A percentile compares a stretch with the other conserved stretches of the same genome.
Evolutionary conservation across 2,329 filamentous ascomycete species (phyloP).

Genomic region (Ophiognomonia clavigignenti-juglandacearum): DNA sequence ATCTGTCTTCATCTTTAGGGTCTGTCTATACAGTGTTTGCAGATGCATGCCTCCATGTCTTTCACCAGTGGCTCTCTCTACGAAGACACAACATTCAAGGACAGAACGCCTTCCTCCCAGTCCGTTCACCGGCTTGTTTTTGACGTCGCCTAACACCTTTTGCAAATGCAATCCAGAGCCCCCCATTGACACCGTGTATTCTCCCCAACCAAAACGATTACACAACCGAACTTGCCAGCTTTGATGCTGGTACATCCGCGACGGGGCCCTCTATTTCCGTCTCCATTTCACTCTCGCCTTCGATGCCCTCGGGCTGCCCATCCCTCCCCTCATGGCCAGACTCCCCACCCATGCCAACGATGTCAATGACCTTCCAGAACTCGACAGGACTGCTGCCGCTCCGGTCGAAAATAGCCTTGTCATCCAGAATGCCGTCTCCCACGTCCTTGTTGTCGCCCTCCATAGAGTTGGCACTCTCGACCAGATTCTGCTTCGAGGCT

Average conservation of each 20-base stretch:
- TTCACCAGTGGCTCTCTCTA: no score
- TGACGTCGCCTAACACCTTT: not conserved
- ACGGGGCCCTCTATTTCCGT: conserved; percentile 26
- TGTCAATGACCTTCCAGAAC: conserved; percentile 49
- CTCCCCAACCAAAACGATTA: not conserved
- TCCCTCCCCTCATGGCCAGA: conserved; percentile 18
- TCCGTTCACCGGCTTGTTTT: no score
- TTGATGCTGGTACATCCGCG: not conserved
- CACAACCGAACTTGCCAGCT: not conserved
- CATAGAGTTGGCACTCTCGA: conserved; percentile 2
- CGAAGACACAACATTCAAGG: no score
- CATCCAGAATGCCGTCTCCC: conserved; percentile 37
- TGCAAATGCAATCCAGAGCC: not conserved
- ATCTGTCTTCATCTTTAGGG: no score
- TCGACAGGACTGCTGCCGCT: conserved; percentile 31
- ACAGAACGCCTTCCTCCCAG: no score
- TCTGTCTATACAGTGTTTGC: no score
- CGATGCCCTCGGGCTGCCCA: conserved; percentile 16
- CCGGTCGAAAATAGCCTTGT: conserved; percentile 46
- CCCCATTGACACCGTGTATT: not conserved
- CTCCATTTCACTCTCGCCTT: conserved; percentile 30
- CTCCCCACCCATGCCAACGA: conserved; percentile 41
- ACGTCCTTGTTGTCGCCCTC: conserved; percentile 19
- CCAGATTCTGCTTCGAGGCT: conserved; percentile 28
- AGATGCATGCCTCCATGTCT: no score